Evolutionary conservation across 805 yeast genomes (phyloP).

Genomic region (Starmerella geochares): DNA sequence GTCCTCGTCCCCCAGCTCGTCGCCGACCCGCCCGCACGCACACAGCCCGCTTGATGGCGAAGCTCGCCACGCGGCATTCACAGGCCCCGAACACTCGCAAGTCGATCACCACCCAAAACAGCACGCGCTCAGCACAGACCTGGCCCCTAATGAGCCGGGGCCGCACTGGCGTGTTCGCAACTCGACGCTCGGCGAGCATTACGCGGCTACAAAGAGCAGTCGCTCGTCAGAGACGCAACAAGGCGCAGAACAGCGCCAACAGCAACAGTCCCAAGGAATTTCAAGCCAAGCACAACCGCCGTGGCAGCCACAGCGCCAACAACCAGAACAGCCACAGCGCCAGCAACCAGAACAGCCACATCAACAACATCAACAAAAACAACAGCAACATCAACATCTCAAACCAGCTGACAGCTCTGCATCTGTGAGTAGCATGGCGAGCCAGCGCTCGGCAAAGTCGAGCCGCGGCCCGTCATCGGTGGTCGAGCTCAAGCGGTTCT

Average conservation of each 20-base stretch:
- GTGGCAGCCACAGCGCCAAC: background rate
- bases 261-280: no score
- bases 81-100: background rate
- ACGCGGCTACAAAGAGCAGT: background rate
- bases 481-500: constrained; percentile 25
- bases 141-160: constrained; percentile 6
- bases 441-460: background rate
- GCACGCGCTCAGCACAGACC: background rate
- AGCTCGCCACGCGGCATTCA: background rate
- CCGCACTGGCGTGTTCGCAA: constrained; percentile 7
- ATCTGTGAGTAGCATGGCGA: constrained; percentile 15
- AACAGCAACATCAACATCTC: constrained; percentile 1
- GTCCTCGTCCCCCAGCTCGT: background rate
- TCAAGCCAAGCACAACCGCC: background rate
- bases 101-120: background rate
- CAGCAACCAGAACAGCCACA: background rate
- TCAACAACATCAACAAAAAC: background rate
- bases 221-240: background rate
- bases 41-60: background rate
- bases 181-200: constrained; percentile 8
- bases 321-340: background rate
- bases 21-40: background rate
- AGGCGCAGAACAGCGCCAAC: background rate
- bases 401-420: constrained; percentile 16
- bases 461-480: constrained; percentile 12